These are phyloP conservation scores for Metarhizium robertsii DNA, from an alignment of 2,329 filamentous ascomycete genomes.

Conservation along the genomic window DNA sequence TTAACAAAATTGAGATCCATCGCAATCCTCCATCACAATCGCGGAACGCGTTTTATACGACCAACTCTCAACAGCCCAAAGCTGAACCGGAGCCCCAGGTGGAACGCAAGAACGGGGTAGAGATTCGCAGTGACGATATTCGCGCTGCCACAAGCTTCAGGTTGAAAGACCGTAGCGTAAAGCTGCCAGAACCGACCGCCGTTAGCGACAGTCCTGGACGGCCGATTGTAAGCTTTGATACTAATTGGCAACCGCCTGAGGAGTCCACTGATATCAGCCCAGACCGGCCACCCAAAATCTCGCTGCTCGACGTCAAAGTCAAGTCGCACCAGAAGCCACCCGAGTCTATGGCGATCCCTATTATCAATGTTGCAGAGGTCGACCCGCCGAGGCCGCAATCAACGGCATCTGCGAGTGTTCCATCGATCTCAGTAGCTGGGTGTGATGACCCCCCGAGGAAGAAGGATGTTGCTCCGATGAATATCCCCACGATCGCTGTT, in stretches of 20 bases:
- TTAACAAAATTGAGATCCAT: constrained; percentile 63
- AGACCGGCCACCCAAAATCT: constrained; percentile 27
- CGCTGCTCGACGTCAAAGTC: constrained; percentile 3
- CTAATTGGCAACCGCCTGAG: constrained; percentile 67
- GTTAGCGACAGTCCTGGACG: constrained; percentile 86
- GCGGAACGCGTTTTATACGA: constrained; percentile 69
- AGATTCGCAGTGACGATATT: constrained; percentile 81
- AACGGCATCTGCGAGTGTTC: constrained; percentile 20
- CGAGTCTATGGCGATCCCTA: constrained; percentile 37
- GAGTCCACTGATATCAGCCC: constrained; percentile 57
- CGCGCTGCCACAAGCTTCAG: constrained; percentile 83
- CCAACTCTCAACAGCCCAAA: constrained; percentile 40
- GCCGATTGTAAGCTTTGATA: constrained; percentile 95
- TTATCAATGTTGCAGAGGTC: constrained; percentile 45
- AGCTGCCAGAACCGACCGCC: constrained; percentile 77
- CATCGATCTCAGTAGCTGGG: constrained; percentile 26
- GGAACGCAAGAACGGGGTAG: constrained; percentile 66
- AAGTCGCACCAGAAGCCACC: constrained; percentile 12
- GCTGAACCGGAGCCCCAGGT: constrained; percentile 30
- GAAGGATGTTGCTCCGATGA: constrained; percentile 24
- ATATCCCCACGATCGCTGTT: constrained; percentile 42
- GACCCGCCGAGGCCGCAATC: constrained; percentile 22
- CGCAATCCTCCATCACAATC: constrained; percentile 77
- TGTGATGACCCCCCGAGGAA: constrained; percentile 12
- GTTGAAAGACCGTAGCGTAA: constrained; percentile 75